phyloP scores from a whole-genome alignment of 2,329 filamentous ascomycete species.

The Fusarium mundagurra region DNA sequence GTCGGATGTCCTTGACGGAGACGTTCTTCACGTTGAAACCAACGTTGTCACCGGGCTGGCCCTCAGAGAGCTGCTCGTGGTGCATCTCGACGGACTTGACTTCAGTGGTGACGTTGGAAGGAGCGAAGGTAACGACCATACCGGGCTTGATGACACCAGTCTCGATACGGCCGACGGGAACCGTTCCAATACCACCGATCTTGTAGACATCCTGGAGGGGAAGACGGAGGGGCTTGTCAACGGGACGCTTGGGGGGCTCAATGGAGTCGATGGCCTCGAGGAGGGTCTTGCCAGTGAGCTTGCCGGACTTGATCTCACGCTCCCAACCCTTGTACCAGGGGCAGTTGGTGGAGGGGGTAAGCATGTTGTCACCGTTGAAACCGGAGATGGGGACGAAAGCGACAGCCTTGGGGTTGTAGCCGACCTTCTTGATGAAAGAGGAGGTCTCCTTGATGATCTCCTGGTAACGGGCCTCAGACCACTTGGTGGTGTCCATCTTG shows the following conservation, averaged over 20 bases:
- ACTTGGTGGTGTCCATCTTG: slow-evolving; percentile 99
- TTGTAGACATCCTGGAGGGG: slow-evolving; percentile 99
- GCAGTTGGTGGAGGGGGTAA: slow-evolving; percentile 87
- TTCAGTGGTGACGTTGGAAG: slow-evolving; percentile 99
- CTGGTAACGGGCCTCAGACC: slow-evolving; percentile 94
- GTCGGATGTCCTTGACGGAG: slow-evolving; percentile 99
- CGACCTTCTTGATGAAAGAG: slow-evolving; percentile 99
- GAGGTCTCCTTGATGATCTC: slow-evolving; percentile 99
- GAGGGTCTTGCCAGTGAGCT: slow-evolving; percentile 94
- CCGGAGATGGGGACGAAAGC: slow-evolving; percentile 99
- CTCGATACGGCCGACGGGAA: slow-evolving; percentile 99
- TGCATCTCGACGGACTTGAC: slow-evolving; percentile 99
- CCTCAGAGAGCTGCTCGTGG: slow-evolving; percentile 97
- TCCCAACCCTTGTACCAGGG: slow-evolving; percentile 99
- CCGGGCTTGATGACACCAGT: slow-evolving; percentile 93
- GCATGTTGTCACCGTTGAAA: slow-evolving; percentile 99
- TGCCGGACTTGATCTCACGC: slow-evolving; percentile 91
- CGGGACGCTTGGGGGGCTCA: slow-evolving; percentile 89
- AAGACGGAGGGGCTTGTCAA: slow-evolving; percentile 99
- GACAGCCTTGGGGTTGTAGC: slow-evolving; percentile 99
- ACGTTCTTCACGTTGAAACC: slow-evolving; percentile 99
- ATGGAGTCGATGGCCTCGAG: slow-evolving; percentile 99
- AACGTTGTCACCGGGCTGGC: slow-evolving; percentile 99
- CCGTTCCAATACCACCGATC: slow-evolving; percentile 99
- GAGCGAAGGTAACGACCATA: slow-evolving; percentile 98